Base-by-base conservation (phyloP, 148 eudicot genomes). In the Dysphania ambrosioides region DNA sequence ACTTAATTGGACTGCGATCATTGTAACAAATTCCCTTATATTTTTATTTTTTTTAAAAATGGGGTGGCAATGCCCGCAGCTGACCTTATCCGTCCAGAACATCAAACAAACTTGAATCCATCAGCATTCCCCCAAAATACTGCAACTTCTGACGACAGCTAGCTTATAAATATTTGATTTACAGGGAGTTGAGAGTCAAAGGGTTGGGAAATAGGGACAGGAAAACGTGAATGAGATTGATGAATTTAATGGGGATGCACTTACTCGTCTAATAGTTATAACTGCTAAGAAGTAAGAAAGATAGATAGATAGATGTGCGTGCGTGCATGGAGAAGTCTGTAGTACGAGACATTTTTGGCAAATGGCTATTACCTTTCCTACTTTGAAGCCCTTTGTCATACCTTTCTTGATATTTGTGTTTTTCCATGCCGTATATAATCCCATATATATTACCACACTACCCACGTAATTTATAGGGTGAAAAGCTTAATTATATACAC, bases 61-160 rank as follows among this genome's bases (percentile, higher is more conserved):
- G 16, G 23, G 75, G 23, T 57, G 26, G 55, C 15, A 65, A 12
- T 15, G 8, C 8, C 8, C 31, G 12, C 35, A 59, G 59, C 60
- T 72, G 67, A 60, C 55, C 75, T 69, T 60, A 72, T 72, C 75
- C 56, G 34, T 32, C 41, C 8, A 63, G 5, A n/a, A 66, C 27
- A 75, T 76, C 68, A 49, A 41, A 8, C 21, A 29, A 67, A 24
- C 29, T 58, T 64, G 62, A 68, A 29, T 72, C 15, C 32, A 56
- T 70, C 41, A 59, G 72, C 74, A 76, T 23, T 68, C 74, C 79
- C 79, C 72, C 69, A 76, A 74, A 74, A 41, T 21, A 31, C 53
- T 76, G 79, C 36, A 66, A 76, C 40, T 26, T 69, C 74, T 76
- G 79, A 35, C 70, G n/a, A n/a, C n/a, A 38, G 8, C 12, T 21